Conservation (phyloP, 345 rosid species). For the Eucalyptus urophylla region DNA sequence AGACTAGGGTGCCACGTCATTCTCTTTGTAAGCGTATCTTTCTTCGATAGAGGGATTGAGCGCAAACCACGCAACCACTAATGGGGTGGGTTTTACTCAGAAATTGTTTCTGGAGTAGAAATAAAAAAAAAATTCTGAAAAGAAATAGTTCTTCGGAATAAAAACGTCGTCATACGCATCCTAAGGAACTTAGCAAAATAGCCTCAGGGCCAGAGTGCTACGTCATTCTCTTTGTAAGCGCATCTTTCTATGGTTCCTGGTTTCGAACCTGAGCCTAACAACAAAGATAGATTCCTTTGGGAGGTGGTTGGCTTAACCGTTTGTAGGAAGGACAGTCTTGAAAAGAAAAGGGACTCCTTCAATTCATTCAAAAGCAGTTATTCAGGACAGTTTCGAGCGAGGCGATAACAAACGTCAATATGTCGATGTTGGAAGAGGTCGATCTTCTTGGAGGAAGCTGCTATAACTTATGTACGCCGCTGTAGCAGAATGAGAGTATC, state of each 20-base stretch:
- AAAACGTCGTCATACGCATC: rapidly evolving
- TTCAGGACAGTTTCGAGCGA: not conserved
- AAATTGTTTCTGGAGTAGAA: rapidly evolving
- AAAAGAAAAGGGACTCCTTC: not conserved
- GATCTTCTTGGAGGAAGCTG: not conserved
- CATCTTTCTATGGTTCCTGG: not conserved
- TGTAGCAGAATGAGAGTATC: too few relatives aligned
- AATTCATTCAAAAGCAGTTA: not conserved
- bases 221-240: not conserved
- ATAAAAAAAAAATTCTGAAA: too few relatives aligned
- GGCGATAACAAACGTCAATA: not conserved
- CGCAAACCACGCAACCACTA: too few relatives aligned
- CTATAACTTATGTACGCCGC: not conserved
- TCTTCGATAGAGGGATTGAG: too few relatives aligned
- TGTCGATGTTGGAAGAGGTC: not conserved
- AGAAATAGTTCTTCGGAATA: rapidly evolving
- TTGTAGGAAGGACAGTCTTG: not conserved
- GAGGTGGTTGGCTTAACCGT: not conserved
- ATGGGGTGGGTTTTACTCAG: too few relatives aligned
- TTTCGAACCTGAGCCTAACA: not conserved
- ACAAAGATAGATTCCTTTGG: not conserved
- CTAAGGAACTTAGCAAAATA: not conserved
- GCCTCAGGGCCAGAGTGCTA: rapidly evolving
- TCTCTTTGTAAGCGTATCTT: too few relatives aligned
- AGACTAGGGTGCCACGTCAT: too few relatives aligned